These are phyloP conservation scores for Candida pseudoglaebosa DNA, from an alignment of 805 yeast genomes.

Conservation along the genomic window DNA sequence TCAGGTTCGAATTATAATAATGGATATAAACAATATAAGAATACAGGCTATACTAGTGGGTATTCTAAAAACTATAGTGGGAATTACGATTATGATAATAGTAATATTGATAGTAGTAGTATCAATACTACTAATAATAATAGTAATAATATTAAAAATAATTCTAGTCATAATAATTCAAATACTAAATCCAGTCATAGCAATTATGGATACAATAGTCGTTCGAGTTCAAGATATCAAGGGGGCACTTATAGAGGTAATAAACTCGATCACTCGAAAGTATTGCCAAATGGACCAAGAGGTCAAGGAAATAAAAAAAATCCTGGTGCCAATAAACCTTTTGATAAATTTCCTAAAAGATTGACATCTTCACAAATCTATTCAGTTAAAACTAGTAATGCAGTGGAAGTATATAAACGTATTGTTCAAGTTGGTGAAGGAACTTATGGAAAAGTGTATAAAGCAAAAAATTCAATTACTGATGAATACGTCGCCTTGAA, in stretches of 20 bases:
- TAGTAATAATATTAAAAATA: constrained; percentile 5
- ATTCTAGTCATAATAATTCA: not conserved
- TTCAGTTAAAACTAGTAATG: constrained; percentile 23
- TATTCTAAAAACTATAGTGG: constrained; percentile 5
- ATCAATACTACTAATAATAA: constrained; percentile 6
- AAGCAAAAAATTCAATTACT: constrained; percentile 71
- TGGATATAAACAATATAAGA: constrained; percentile 2
- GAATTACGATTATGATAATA: constrained; percentile 6
- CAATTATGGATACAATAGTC: constrained; percentile 1
- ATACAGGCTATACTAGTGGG: constrained; percentile 2
- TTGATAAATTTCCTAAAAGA: constrained; percentile 9
- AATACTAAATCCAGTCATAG: not conserved
- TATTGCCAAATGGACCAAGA: constrained; percentile 14
- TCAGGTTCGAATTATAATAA: not conserved
- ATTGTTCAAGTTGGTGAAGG: constrained; percentile 97
- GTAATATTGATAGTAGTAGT: constrained; percentile 1
- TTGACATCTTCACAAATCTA: constrained; percentile 29
- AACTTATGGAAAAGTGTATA: constrained; percentile 93
- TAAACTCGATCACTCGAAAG: constrained; percentile 3
- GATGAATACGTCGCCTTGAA: constrained; percentile 81
- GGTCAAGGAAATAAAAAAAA: constrained; percentile 1
- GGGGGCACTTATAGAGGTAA: not conserved
- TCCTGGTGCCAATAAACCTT: constrained; percentile 4
- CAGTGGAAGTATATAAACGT: constrained; percentile 53
- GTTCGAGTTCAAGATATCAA: not conserved